Evolutionary conservation across 768 basidiomycete genomes (phyloP), one percentile per base, ranked within the genome.

Genomic region (Kwoniella shandongensis): DNA sequence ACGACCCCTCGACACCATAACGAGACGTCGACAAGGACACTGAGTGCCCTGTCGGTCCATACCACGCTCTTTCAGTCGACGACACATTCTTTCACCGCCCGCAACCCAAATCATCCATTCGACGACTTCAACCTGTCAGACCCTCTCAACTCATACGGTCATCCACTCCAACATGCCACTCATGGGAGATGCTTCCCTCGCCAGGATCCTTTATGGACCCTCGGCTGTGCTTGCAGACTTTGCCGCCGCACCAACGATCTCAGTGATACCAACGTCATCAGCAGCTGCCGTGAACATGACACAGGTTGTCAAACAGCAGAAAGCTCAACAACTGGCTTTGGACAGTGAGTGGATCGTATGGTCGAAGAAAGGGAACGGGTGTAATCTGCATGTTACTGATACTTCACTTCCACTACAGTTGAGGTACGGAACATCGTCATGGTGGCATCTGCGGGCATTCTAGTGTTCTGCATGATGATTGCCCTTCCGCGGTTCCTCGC

Each of bases 401-500:
- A 6, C n/a, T 7, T 8, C 29, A 29, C 8, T 6, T 10, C n/a
- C 4, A 17, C 2, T 4, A 23, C 2, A 6, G 20, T 1, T 30
- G 18, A 27, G 42, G 41, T 42, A 42, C 32, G 32, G 6, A 6
- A 32, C 32, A 32, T 32, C 32, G 32, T 32, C 32, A 6, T 32
- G 32, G 59, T 72, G 6, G 63, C 61, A 13, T 61, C 66, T 18
- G 58, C 47, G 1, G 72, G 40, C 2, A 44, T 75, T 0, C 62
- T 69, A 10, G 46, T 61, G 17, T 39, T 73, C 17, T 67, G 61
- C 54, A 62, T 75, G 59, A 38, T 70, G 27, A 39, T 68, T 22
- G 52, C 64, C 1, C 70, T 73, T 51, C 57, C 65, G 40, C 55
- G 70, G 41, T 69, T 75, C 53, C 57, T 75, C 39, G 74, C 70